phyloP scores from a whole-genome alignment of 495 filamentous ascomycete genomes.

The Neurospora tetrasperma region DNA sequence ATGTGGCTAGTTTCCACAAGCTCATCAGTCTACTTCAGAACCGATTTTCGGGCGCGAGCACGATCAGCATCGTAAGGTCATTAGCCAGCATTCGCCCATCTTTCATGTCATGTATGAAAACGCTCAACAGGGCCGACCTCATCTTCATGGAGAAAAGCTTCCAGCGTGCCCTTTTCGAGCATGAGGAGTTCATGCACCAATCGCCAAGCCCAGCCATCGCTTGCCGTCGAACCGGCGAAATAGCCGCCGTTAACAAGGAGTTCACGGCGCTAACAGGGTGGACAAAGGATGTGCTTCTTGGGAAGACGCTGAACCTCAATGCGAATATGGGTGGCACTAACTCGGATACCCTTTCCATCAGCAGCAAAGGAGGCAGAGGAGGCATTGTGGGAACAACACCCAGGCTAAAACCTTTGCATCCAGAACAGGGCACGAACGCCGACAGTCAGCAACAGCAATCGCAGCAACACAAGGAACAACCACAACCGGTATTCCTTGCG shows the following conservation, averaged over 20 bases:
- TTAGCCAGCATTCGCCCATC: constrained; percentile 83
- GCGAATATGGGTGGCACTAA: constrained; percentile 52
- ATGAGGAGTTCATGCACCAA: constrained; percentile 81
- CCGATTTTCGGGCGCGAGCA: constrained; percentile 60
- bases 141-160: constrained; percentile 97
- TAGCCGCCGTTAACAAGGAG: constrained; percentile 87
- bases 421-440: constrained; percentile 21
- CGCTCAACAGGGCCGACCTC: constrained; percentile 73
- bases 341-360: constrained; percentile 20
- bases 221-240: constrained; percentile 83
- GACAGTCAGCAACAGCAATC: constrained; percentile 1
- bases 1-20: constrained; percentile 81
- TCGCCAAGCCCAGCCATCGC: constrained; percentile 85
- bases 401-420: constrained; percentile 29
- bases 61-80: constrained; percentile 70
- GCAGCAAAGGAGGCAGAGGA: constrained; percentile 20
- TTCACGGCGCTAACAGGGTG: constrained; percentile 91
- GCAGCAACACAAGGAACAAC: constrained; percentile 14
- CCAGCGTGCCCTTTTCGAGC: constrained; percentile 83
- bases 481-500: constrained; percentile 75
- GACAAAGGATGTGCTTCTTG: constrained; percentile 82
- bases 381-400: constrained; percentile 37
- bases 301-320: constrained; percentile 81
- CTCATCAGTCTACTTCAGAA: constrained; percentile 71
- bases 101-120: constrained; percentile 80